Base-by-base conservation (phyloP, 768 basidiomycete genomes). In the Phanerochaete carnosa region DNA sequence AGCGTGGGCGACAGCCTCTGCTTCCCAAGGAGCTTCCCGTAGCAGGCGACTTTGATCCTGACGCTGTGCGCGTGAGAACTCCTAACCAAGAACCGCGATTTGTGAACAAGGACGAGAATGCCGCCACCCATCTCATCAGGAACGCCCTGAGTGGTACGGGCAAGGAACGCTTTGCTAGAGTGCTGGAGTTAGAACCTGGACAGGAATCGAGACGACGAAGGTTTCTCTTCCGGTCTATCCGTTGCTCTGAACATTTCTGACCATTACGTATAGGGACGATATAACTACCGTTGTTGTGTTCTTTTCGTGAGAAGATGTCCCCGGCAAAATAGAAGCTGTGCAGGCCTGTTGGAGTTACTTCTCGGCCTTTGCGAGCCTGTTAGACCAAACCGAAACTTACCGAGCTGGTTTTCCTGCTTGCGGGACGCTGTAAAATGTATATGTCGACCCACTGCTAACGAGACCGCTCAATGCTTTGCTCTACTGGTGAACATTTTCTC, bases 111-210 rank as follows among this genome's bases (percentile, higher is more conserved):
- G 77, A 81, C 61, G 64, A 61, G n/a, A 83, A 83, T 60, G 77
- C 76, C 25, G 77, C 78, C 0, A 78, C 77, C 6, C 83, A 86
- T 70, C 63, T 87, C 30, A 71, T 79, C 33, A 71, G 83, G 55
- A 86, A 85, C 62, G 82, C 82, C 1, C 72, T 86, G 0, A 83
- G 83, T 7, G 84, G 84, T 1, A 80, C 78, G 4, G 51, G 64
- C 23, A 77, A 82, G 63, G 68, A 81, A 45, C 73, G 72, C 50
- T 69, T 68, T 19, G 75, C 79, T 1, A 33, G n/a, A 23, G 66
- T 85, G 56, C 59, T 82, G 54, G 68, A 64, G 50, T 71, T 80
- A 64, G 39, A 52, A 32, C 71, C 68, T 16, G 65, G 72, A 11
- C 76, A 79, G 0, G 65, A 78, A 25, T 68, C 76, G 15, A 69